A percentile compares a stretch with the other conserved stretches of the same genome.
Conservation (phyloP, 2,329 filamentous ascomycete species). For the Raffaelea deltoideospora region DNA sequence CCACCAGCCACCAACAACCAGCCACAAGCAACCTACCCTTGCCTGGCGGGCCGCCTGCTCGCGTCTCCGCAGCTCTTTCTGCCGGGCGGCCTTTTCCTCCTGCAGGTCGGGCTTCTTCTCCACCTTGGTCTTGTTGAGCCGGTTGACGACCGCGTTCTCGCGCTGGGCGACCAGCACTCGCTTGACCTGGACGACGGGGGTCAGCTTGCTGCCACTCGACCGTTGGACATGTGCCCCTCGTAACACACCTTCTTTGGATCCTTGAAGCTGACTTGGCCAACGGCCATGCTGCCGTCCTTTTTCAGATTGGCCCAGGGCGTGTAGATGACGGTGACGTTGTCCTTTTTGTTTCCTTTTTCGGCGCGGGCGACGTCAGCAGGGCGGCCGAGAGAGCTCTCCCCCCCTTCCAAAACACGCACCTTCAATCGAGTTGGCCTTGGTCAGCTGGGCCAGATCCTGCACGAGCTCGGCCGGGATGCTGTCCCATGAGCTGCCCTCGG, state of each 20-base stretch:
- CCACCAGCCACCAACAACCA: no score
- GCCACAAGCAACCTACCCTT: conserved; percentile 37
- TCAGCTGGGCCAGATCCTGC: conserved; percentile 85
- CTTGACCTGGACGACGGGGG: conserved; percentile 43
- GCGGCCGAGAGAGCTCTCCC: not conserved
- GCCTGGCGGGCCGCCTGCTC: conserved; percentile 49
- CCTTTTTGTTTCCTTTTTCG: conserved; percentile 82
- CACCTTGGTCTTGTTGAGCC: conserved; percentile 91
- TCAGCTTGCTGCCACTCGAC: no score
- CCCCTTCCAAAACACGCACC: conserved; percentile 38
- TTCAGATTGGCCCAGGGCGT: conserved; percentile 91
- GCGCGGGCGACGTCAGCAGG: not conserved
- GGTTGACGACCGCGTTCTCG: conserved; percentile 85
- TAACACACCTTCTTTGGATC: conserved; percentile 51
- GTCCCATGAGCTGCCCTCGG: conserved; percentile 71
- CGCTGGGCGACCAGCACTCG: conserved; percentile 64
- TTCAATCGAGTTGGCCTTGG: conserved; percentile 97
- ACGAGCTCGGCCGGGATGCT: conserved; percentile 59
- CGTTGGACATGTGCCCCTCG: no score
- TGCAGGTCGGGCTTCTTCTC: conserved; percentile 76
- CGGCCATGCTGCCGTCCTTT: conserved; percentile 91
- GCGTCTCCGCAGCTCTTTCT: conserved; percentile 54
- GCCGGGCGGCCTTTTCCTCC: conserved; percentile 64
- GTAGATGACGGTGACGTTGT: conserved; percentile 93
- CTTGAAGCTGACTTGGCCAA: conserved; percentile 89